A percentile compares a stretch with the other conserved stretches of the same genome.
These are phyloP conservation scores for Aurifilum marmelostoma DNA, from an alignment of 2,329 filamentous ascomycete species.

Conservation along the genomic window DNA sequence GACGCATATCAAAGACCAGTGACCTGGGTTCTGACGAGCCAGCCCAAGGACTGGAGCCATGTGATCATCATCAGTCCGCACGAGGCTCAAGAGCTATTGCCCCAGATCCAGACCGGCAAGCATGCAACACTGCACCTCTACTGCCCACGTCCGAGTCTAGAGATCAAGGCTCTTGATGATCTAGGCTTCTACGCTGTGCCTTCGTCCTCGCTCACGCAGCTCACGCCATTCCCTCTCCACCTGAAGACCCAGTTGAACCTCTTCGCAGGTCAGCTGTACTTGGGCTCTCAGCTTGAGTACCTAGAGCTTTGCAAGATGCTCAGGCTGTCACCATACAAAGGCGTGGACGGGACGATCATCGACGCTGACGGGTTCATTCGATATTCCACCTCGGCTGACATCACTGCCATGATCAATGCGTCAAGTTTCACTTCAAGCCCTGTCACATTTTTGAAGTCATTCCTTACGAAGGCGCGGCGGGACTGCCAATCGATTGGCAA, in stretches of 20 bases:
- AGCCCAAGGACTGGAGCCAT: constrained; percentile 4
- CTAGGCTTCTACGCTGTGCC: constrained; percentile 50
- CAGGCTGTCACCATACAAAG: constrained; percentile 45
- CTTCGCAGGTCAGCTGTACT: constrained; percentile 70
- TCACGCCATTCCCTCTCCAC: constrained; percentile 30
- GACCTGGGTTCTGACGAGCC: constrained; percentile 54
- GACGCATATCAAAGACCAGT: constrained; percentile 58
- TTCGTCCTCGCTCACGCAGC: constrained; percentile 18
- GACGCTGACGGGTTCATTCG: constrained; percentile 42
- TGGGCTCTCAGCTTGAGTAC: constrained; percentile 60
- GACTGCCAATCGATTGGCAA: constrained; percentile 44
- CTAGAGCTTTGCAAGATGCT: constrained; percentile 53
- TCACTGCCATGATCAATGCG: constrained; percentile 24
- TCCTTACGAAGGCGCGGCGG: constrained; percentile 43
- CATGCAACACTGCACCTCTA: constrained; percentile 55
- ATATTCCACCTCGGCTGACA: not conserved
- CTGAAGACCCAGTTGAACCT: constrained; percentile 59
- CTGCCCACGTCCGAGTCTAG: constrained; percentile 47
- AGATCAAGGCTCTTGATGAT: constrained; percentile 45
- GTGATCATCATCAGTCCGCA: constrained; percentile 63
- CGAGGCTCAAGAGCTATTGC: constrained; percentile 59
- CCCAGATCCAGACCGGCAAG: constrained; percentile 40
- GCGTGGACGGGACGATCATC: constrained; percentile 31
- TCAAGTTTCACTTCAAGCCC: constrained; percentile 40
- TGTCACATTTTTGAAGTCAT: constrained; percentile 41